These are phyloP conservation scores for Leccinum longicurvipes DNA, from an alignment of 768 basidiomycete genomes.

Conservation along the genomic window DNA sequence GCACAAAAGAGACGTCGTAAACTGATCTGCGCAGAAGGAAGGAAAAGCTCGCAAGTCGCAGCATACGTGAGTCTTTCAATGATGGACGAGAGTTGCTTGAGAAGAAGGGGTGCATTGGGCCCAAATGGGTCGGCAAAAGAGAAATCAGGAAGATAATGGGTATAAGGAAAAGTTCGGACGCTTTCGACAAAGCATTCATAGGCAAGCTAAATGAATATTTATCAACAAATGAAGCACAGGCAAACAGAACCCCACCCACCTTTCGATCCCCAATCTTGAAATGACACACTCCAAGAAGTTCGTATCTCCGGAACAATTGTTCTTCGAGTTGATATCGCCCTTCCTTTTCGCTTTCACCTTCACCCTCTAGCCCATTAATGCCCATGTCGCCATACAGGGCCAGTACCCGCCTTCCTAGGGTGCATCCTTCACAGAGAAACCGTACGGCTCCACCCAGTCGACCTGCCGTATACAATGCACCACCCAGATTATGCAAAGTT, in stretches of 20 bases:
- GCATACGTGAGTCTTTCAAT: constrained; percentile 67
- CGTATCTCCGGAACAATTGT: constrained; percentile 71
- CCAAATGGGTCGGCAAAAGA: constrained; percentile 33
- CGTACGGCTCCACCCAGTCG: constrained; percentile 61
- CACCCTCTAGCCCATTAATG: constrained; percentile 10
- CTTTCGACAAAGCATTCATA: constrained; percentile 53
- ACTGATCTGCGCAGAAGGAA: constrained; percentile 48
- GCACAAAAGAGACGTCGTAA: constrained; percentile 25
- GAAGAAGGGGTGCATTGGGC: constrained; percentile 34
- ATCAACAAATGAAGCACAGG: background rate
- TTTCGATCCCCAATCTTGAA: constrained; percentile 73
- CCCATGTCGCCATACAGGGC: constrained; percentile 16
- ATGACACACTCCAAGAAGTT: constrained; percentile 76
- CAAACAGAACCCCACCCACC: constrained; percentile 40
- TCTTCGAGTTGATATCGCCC: constrained; percentile 59
- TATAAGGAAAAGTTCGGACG: constrained; percentile 54
- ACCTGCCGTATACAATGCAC: constrained; percentile 63
- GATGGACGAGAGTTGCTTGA: constrained; percentile 57
- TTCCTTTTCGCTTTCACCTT: constrained; percentile 33
- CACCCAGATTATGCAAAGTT: constrained; percentile 66
- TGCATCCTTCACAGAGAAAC: constrained; percentile 63
- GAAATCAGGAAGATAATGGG: constrained; percentile 18
- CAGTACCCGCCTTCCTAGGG: constrained; percentile 49
- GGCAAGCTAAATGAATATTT: constrained; percentile 44
- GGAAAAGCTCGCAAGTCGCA: constrained; percentile 62